Evolutionary conservation across 345 rosid species (phyloP).

Genomic region (Brassica nigra): DNA sequence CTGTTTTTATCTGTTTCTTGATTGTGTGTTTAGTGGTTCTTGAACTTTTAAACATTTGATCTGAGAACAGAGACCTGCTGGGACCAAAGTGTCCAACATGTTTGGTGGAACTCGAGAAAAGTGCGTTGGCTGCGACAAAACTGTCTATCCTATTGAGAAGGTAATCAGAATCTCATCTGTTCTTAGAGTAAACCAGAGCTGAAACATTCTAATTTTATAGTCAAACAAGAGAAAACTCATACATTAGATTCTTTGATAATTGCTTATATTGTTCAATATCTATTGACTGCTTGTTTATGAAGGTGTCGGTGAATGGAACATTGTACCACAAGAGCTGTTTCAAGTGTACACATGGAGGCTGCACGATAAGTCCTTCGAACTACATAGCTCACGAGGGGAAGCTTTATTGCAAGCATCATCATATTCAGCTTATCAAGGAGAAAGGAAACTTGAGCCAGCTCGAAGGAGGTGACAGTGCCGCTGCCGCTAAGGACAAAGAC

Average conservation of each 20-base stretch:
- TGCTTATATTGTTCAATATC: not conserved
- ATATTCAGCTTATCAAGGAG: conserved; percentile 87
- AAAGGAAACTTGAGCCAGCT: conserved; percentile 97
- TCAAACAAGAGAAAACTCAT: too few species aligned
- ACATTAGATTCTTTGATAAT: not conserved
- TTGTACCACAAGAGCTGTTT: conserved; percentile 95
- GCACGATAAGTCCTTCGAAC: conserved; percentile 89
- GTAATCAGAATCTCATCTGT: conserved; percentile 28
- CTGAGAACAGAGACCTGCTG: conserved; percentile 65
- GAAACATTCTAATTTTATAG: too few species aligned
- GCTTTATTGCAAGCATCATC: conserved; percentile 97
- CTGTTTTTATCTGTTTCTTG: conserved; percentile 7
- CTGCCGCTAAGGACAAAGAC: conserved; percentile 39
- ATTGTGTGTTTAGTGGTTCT: conserved; percentile 15
- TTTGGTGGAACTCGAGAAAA: conserved; percentile 94
- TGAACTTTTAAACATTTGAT: not conserved
- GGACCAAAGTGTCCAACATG: conserved; percentile 80
- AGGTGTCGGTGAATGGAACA: conserved; percentile 97
- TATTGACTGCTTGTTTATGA: conserved; percentile 4
- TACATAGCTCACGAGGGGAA: conserved; percentile 94
- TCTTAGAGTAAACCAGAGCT: too few species aligned
- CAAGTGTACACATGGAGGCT: conserved; percentile 99
- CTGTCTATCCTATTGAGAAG: conserved; percentile 94
- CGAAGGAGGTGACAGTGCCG: conserved; percentile 60
- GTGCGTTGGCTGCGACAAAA: conserved; percentile 82